These are phyloP conservation scores for Ceratocystis diversiconidia DNA, from an alignment of 2,329 filamentous ascomycete genomes.

Conservation along the genomic window DNA sequence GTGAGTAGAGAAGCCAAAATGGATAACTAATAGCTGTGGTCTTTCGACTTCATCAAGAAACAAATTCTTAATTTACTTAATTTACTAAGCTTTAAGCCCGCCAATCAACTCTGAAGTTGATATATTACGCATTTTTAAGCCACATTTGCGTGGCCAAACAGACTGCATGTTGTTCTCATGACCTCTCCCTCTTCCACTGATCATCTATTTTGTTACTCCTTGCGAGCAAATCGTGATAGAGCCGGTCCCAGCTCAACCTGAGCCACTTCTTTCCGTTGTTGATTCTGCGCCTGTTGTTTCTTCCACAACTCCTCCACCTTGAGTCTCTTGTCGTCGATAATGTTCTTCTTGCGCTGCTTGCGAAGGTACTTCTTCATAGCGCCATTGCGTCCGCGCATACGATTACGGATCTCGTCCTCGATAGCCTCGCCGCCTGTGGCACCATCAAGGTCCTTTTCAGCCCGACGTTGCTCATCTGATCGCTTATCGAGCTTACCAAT, in stretches of 20 bases:
- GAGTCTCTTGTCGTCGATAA: constrained; percentile 89
- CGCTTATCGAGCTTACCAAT: constrained; percentile 76
- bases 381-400: constrained; percentile 77
- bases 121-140: too few relatives aligned
- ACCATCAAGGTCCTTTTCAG: constrained; percentile 66
- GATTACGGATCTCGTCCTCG: constrained; percentile 54
- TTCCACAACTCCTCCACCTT: constrained; percentile 72
- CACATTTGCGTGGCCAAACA: too few relatives aligned
- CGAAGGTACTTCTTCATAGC: constrained; percentile 75
- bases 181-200: constrained; percentile 8
- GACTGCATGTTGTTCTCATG: neutral
- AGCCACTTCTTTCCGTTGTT: constrained; percentile 47
- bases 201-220: constrained; percentile 31
- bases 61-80: too few relatives aligned
- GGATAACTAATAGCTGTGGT: too few relatives aligned
- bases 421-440: constrained; percentile 37
- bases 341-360: constrained; percentile 84
- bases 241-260: constrained; percentile 71
- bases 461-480: constrained; percentile 60
- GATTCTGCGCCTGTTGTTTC: constrained; percentile 52
- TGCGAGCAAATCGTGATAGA: constrained; percentile 69
- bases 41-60: too few relatives aligned
- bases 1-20: too few relatives aligned
- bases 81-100: too few relatives aligned
- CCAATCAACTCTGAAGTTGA: too few relatives aligned